phyloP scores from a whole-genome alignment of 2,329 filamentous ascomycete species.

The Apiospora saccharicola region DNA sequence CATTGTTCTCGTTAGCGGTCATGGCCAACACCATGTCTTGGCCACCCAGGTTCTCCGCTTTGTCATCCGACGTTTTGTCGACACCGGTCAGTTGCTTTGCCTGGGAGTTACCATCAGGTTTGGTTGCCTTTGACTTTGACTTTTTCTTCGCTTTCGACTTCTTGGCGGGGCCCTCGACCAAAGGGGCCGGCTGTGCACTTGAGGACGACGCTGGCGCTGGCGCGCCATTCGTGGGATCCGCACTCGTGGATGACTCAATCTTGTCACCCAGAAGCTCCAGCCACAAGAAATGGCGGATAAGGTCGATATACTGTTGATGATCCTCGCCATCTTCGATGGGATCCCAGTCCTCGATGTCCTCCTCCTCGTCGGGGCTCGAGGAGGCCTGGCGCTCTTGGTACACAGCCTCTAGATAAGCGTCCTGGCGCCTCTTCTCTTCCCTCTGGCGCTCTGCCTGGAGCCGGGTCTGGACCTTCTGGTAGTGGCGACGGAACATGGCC shows the following conservation, averaged over 20 bases:
- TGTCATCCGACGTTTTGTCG: not conserved
- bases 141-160: constrained; percentile 44
- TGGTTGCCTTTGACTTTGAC: constrained; percentile 33
- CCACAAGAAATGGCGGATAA: constrained; percentile 56
- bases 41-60: constrained; percentile 26
- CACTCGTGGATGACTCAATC: constrained; percentile 19
- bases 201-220: constrained; percentile 20
- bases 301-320: constrained; percentile 50
- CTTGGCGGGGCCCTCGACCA: constrained; percentile 35
- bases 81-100: not conserved
- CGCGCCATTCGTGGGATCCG: constrained; percentile 14
- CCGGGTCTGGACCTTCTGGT: constrained; percentile 51
- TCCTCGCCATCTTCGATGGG: constrained; percentile 57
- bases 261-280: constrained; percentile 38
- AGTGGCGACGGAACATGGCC: constrained; percentile 54
- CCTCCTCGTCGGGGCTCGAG: constrained; percentile 41
- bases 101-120: constrained; percentile 8
- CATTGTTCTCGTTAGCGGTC: constrained; percentile 27
- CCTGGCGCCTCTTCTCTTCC: constrained; percentile 52
- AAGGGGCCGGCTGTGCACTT: constrained; percentile 21
- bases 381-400: constrained; percentile 49
- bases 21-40: constrained; percentile 34
- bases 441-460: constrained; percentile 47
- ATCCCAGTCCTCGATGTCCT: constrained; percentile 52
- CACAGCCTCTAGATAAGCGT: constrained; percentile 51